Conservation (phyloP, 495 filamentous ascomycete genomes). For the Lichenothelia convexa region DNA sequence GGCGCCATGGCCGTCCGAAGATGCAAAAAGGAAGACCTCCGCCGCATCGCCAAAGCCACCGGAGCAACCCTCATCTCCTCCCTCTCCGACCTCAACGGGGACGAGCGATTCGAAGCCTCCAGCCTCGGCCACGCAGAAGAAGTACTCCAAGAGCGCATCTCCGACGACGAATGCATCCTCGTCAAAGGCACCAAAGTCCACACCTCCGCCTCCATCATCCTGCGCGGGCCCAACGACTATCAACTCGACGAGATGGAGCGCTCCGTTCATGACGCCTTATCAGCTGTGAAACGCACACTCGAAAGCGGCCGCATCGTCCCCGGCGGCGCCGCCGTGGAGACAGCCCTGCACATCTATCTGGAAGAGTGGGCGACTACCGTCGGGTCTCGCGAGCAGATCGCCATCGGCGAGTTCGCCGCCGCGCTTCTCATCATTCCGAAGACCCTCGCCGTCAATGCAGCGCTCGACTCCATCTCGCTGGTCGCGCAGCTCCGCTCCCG, state of each 20-base stretch:
- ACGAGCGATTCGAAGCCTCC: slow-evolving; percentile 87
- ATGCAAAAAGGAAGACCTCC: slow-evolving; percentile 97
- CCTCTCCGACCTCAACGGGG: slow-evolving; percentile 89
- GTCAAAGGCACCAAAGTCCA: slow-evolving; percentile 90
- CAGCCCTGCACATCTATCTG: slow-evolving; percentile 96
- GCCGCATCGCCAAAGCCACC: slow-evolving; percentile 89
- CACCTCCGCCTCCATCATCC: slow-evolving; percentile 87
- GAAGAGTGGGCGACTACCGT: slow-evolving; percentile 99
- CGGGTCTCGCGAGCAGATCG: slow-evolving; percentile 88
- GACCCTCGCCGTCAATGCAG: slow-evolving; percentile 91
- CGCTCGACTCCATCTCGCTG: slow-evolving; percentile 86
- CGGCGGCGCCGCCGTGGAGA: slow-evolving; percentile 91
- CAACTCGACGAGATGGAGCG: slow-evolving; percentile 98
- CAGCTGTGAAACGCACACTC: slow-evolving; percentile 88
- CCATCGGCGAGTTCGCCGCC: slow-evolving; percentile 93
- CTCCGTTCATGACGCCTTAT: slow-evolving; percentile 90
- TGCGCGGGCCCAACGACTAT: slow-evolving; percentile 91
- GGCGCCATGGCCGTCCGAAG: slow-evolving; percentile 91
- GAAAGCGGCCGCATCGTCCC: slow-evolving; percentile 96
- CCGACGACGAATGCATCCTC: slow-evolving; percentile 95
- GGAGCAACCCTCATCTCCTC: slow-evolving; percentile 84
- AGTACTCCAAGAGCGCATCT: slow-evolving; percentile 90
- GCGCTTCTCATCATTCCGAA: slow-evolving; percentile 89
- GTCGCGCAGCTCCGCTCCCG: slow-evolving; percentile 88
- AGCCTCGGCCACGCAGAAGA: slow-evolving; percentile 84